phyloP scores from a whole-genome alignment of 1,284 basidiomycete species.

The Ganoderma lucidum region DNA sequence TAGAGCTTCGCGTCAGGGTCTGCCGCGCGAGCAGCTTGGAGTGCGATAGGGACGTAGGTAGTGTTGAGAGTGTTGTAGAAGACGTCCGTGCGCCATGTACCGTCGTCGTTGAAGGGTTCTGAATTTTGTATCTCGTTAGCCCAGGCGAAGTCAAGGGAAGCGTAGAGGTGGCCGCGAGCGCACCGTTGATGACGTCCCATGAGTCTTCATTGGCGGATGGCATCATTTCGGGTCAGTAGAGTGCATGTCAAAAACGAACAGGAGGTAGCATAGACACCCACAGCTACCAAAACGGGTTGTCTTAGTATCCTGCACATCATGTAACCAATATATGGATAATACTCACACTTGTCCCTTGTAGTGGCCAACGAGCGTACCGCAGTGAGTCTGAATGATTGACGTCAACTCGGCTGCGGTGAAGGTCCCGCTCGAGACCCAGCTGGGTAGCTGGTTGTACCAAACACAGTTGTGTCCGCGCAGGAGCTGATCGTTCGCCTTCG shows the following conservation, averaged over 20 bases:
- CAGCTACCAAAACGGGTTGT: conserved; percentile 29
- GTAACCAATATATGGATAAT: neutral
- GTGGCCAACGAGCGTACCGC: conserved; percentile 54
- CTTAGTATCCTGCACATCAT: neutral
- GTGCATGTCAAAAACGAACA: neutral
- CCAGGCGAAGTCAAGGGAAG: neutral
- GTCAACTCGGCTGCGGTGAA: conserved; percentile 53
- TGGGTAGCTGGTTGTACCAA: conserved; percentile 64
- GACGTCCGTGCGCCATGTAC: conserved; percentile 56
- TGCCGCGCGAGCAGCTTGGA: conserved; percentile 53
- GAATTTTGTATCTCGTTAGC: conserved; percentile 15
- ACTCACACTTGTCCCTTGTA: conserved; percentile 59
- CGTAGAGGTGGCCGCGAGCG: neutral
- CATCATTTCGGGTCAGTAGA: conserved; percentile 12
- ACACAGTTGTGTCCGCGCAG: conserved; percentile 56
- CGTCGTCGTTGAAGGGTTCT: conserved; percentile 68
- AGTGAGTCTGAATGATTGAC: conserved; percentile 55
- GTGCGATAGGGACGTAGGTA: conserved; percentile 52
- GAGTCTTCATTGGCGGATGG: conserved; percentile 22
- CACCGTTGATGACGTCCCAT: conserved; percentile 51
- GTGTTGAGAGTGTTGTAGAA: conserved; percentile 58
- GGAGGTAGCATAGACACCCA: conserved; percentile 29
- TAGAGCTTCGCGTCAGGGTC: conserved; percentile 51
- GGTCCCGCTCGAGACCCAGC: conserved; percentile 55
- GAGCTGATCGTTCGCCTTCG: conserved; percentile 54